Conservation (phyloP, 2,329 filamentous ascomycete species). For the Monosporascus ibericus region DNA sequence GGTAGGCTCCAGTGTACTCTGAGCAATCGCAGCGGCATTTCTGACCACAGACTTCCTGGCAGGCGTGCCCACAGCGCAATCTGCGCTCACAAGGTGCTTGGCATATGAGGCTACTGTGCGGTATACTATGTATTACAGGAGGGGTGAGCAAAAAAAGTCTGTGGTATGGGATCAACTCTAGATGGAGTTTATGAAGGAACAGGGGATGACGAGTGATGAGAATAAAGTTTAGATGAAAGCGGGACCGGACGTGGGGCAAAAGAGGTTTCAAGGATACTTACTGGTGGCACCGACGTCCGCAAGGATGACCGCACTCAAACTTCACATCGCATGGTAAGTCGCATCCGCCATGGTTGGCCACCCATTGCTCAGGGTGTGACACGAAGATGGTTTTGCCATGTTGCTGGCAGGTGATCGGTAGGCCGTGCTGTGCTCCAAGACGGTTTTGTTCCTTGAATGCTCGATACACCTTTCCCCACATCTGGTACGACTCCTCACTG, state of each 20-base stretch:
- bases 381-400: constrained; percentile 51
- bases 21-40: constrained; percentile 19
- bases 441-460: constrained; percentile 34
- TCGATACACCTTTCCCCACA: constrained; percentile 34
- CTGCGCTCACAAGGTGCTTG: constrained; percentile 17
- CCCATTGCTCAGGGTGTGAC: constrained; percentile 47
- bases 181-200: not conserved
- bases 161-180: too few relatives aligned
- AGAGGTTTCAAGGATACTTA: constrained; percentile 11
- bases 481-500: constrained; percentile 30
- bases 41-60: constrained; percentile 21
- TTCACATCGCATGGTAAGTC: constrained; percentile 12
- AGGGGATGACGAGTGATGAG: not conserved
- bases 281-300: constrained; percentile 24
- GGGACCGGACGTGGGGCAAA: not conserved
- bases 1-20: constrained; percentile 19
- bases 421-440: constrained; percentile 24
- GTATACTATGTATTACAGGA: constrained; percentile 11
- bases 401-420: constrained; percentile 59
- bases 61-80: constrained; percentile 21
- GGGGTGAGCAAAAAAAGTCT: not conserved
- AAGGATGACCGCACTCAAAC: constrained; percentile 23
- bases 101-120: constrained; percentile 21
- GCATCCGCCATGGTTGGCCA: constrained; percentile 23
- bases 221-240: not conserved